Evolutionary conservation across 495 filamentous ascomycete genomes (phyloP).

Genomic region (Podospora appendiculata): DNA sequence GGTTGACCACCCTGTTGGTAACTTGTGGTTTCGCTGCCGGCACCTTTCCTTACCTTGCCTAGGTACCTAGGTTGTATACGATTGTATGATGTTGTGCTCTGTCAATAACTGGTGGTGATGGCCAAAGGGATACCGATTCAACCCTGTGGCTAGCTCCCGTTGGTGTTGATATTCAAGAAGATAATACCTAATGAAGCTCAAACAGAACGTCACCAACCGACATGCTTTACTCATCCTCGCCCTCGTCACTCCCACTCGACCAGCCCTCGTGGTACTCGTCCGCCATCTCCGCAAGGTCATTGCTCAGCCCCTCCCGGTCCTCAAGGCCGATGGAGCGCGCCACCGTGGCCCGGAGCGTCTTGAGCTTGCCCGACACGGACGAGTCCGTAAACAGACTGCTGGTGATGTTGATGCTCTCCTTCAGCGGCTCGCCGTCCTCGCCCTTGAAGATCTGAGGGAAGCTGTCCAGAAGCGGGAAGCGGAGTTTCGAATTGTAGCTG

Average conservation of each 20-base stretch:
- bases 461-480: constrained; percentile 74
- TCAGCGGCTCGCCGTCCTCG: constrained; percentile 25
- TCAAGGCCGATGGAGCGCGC: constrained; percentile 53
- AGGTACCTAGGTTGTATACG: no score
- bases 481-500: constrained; percentile 45
- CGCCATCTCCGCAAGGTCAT: constrained; percentile 76
- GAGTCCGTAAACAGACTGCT: constrained; percentile 68
- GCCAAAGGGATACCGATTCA: no score
- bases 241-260: constrained; percentile 76
- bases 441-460: constrained; percentile 60
- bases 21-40: no score
- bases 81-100: no score
- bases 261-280: constrained; percentile 89
- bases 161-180: no score
- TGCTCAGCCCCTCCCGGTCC: constrained; percentile 72
- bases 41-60: no score
- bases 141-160: no score
- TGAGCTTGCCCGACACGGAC: constrained; percentile 60
- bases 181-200: no score
- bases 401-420: constrained; percentile 45
- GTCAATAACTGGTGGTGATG: no score
- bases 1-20: no score
- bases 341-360: constrained; percentile 53
- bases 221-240: constrained; percentile 52
- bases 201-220: no score